Conservation (phyloP, 495 filamentous ascomycete genomes). For the Neurospora sp. region DNA sequence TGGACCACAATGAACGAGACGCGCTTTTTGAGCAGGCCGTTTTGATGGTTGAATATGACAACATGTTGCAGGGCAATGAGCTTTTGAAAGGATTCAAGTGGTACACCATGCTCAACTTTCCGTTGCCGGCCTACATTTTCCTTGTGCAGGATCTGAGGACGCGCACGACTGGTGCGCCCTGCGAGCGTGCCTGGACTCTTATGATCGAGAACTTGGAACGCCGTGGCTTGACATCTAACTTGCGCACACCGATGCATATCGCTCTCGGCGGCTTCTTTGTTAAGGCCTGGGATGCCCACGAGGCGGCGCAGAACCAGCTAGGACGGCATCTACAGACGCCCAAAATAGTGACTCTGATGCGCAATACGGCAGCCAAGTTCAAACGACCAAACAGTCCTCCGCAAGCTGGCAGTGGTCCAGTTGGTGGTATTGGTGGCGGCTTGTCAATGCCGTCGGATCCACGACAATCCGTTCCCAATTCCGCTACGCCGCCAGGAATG, state of each 20-base stretch:
- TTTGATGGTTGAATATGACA: slow-evolving; percentile 43
- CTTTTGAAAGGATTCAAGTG: slow-evolving; percentile 39
- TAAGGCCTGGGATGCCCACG: slow-evolving; percentile 44
- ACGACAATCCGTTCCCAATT: neutral
- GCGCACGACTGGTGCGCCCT: slow-evolving; percentile 37
- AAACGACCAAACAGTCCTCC: slow-evolving; percentile 8
- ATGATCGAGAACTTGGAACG: slow-evolving; percentile 41
- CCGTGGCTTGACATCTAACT: slow-evolving; percentile 26
- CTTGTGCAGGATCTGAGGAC: slow-evolving; percentile 38
- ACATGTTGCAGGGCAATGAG: slow-evolving; percentile 35
- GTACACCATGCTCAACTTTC: slow-evolving; percentile 44
- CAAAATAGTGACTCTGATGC: slow-evolving; percentile 31
- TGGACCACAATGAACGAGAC: slow-evolving; percentile 33
- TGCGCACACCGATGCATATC: slow-evolving; percentile 41
- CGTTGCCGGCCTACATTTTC: slow-evolving; percentile 44
- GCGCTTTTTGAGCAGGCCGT: slow-evolving; percentile 37
- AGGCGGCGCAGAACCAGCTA: slow-evolving; percentile 31
- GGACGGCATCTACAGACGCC: slow-evolving; percentile 31
- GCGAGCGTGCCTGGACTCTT: slow-evolving; percentile 43
- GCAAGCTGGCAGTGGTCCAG: neutral
- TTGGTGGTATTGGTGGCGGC: neutral
- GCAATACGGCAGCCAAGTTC: slow-evolving; percentile 18
- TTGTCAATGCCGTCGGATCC: neutral
- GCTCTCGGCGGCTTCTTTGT: slow-evolving; percentile 40
- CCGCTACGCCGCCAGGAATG: neutral